phyloP scores from a whole-genome alignment of 345 rosid species.

The Dimocarpus longan region DNA sequence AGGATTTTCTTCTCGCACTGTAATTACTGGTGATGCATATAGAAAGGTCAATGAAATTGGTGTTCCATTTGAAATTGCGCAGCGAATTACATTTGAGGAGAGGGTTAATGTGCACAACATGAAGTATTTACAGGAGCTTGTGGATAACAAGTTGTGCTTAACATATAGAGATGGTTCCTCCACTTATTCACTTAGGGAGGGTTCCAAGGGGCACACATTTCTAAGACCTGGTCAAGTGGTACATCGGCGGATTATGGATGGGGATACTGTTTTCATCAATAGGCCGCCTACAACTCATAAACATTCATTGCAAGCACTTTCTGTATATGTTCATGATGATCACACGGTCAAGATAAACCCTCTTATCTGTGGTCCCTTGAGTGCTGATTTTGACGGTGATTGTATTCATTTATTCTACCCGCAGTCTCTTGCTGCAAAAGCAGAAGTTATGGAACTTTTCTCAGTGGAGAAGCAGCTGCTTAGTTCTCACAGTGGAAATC shows the following conservation, averaged over 20 bases:
- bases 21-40: constrained; percentile 92
- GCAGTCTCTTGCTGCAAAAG: constrained; percentile 86
- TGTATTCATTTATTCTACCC: constrained; percentile 94
- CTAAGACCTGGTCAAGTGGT: constrained; percentile 84
- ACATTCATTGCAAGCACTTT: constrained; percentile 90
- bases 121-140: constrained; percentile 62
- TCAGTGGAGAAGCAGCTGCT: constrained; percentile 89
- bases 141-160: constrained; percentile 72
- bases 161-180: constrained; percentile 77
- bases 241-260: constrained; percentile 88
- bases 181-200: constrained; percentile 80
- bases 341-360: constrained; percentile 96
- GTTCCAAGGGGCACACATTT: constrained; percentile 85
- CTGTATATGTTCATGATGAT: constrained; percentile 88
- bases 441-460: constrained; percentile 91
- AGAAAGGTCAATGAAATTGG: constrained; percentile 82
- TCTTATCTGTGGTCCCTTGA: constrained; percentile 82
- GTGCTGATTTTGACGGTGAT: constrained; percentile 99
- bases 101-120: constrained; percentile 71
- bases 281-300: constrained; percentile 98
- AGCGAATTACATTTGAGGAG: constrained; percentile 88
- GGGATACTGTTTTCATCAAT: constrained; percentile 87
- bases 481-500: constrained; percentile 87
- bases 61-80: constrained; percentile 82
- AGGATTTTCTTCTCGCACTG: constrained; percentile 96